Evolutionary conservation across 495 filamentous ascomycete species (phyloP), one percentile per base, ranked within the genome.

Genomic region (Physcia stellaris): DNA sequence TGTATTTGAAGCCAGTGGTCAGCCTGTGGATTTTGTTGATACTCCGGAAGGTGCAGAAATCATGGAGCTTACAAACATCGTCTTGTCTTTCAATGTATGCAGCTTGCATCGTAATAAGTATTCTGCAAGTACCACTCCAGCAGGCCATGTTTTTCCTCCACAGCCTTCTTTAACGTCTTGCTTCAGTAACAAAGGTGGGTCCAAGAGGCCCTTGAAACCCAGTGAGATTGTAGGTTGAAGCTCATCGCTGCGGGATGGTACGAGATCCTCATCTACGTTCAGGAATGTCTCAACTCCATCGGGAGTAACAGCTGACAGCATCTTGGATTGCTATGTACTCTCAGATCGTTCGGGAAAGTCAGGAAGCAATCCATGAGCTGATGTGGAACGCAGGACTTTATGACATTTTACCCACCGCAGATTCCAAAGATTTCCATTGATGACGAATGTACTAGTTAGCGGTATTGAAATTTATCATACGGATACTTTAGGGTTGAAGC

Each of bases 101-200:
- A 61, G 55, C 47, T 82, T 80, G 44, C 73, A 74, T 35, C 73
- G 66, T 24, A 98, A 63, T 61, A 95, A 64, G 52, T 95, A 92
- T 53, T 78, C 83, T 7, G 79, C 72, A 19, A 98, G 60, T 2
- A 86, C 75, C 74, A 86, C 80, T 7, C 90, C 90, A 1, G 90
- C 90, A 1, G 87, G 90, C 90, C 90, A 96, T 11, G 92, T 63
- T 52, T 86, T 79, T 2, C 90, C 90, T 12, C 90, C 90, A 56
- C 88, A 95, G 48, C 88, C 88, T 49, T 83, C 71, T 37, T 67
- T 71, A 11, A 93, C 66, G 51, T 96, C 84, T 55, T 94, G 84
- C 48, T 82, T 79, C 10, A 96, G 71, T 36, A 71, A 64, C 27
- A 98, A 62, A 6, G 84, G 79, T 20, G 66, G 51, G 12, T 59